Base-by-base conservation (phyloP, 2,329 filamentous ascomycete species). In the Aureobasidium melanogenum region DNA sequence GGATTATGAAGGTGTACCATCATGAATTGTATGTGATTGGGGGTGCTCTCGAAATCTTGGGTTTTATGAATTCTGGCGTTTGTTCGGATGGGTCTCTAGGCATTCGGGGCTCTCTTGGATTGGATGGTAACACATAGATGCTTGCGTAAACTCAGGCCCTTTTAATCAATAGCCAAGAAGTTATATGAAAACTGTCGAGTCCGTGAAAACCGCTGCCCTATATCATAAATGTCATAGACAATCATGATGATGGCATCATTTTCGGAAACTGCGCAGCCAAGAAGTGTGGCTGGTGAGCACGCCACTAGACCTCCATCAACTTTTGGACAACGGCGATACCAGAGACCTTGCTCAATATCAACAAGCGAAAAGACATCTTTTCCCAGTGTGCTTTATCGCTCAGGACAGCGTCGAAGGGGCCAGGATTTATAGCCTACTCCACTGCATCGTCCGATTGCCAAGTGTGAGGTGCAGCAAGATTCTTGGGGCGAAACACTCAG, bases 1-100 rank as follows among this genome's bases (percentile, higher is more conserved):
- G 80, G 83, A 87, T 67, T 88, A 88, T 74, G 86, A 88, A 69
- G 86, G 86, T 17, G 84, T 88, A 55, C 85, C 85, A 22, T 69
- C 67, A 36, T 71, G 61, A 67, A 12, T 12, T 15, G n/a, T 28
- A 22, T 38, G n/a, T 36, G 9, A 14, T 34, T 52, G 30, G 14
- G 30, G 10, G 24, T 24, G 22, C 2, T 38, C 5, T 17, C n/a
- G 4, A 7, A 12, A 5, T 24, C 12, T 44, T 22, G 26, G 19
- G 14, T 5, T 17, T 26, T 3, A 26, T 26, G 22, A 44, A 2
- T 22, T 43, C 19, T 36, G 41, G 41, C 14, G 41, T 44, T 24
- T 26, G 22, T n/a, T n/a, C n/a, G n/a, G n/a, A n/a, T n/a, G n/a
- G n/a, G n/a, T 44, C 17, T 48, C 4, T 17, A 28, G 12, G 10